These are phyloP conservation scores for Kodamaea anthophila DNA, from an alignment of 1,139 yeast genomes.

Conservation along the genomic window DNA sequence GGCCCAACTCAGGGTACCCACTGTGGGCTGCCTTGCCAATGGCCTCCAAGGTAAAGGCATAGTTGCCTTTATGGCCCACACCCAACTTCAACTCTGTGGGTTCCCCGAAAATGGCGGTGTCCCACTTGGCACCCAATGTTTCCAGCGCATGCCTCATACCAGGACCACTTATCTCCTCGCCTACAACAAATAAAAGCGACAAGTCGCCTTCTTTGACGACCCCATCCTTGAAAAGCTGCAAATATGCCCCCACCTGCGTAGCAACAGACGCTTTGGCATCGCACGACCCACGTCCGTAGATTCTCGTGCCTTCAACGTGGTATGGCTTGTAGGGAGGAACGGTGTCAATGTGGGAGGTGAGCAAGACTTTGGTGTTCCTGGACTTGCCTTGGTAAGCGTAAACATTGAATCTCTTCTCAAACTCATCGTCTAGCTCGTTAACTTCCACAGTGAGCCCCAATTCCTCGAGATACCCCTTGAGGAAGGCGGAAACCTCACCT, in stretches of 20 bases:
- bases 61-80: constrained; percentile 62
- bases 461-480: constrained; percentile 29
- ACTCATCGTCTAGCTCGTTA: constrained; percentile 26
- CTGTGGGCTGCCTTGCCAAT: constrained; percentile 60
- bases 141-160: constrained; percentile 49
- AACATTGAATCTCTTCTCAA: constrained; percentile 39
- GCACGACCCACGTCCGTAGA: constrained; percentile 60
- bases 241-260: constrained; percentile 49
- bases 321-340: constrained; percentile 65
- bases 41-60: constrained; percentile 36
- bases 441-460: constrained; percentile 49
- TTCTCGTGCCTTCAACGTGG: constrained; percentile 39
- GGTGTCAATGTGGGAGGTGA: constrained; percentile 67
- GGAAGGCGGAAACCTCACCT: constrained; percentile 10
- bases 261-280: constrained; percentile 72
- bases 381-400: constrained; percentile 49
- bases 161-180: constrained; percentile 58
- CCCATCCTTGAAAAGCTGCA: constrained; percentile 34
- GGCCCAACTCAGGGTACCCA: constrained; percentile 66
- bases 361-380: constrained; percentile 43
- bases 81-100: constrained; percentile 69
- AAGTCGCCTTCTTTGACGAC: constrained; percentile 48
- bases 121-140: constrained; percentile 46
- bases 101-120: constrained; percentile 62
- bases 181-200: constrained; percentile 57